Evolutionary conservation across 2,329 filamentous ascomycete genomes (phyloP).

Genomic region (Fusarium tjaetaba): DNA sequence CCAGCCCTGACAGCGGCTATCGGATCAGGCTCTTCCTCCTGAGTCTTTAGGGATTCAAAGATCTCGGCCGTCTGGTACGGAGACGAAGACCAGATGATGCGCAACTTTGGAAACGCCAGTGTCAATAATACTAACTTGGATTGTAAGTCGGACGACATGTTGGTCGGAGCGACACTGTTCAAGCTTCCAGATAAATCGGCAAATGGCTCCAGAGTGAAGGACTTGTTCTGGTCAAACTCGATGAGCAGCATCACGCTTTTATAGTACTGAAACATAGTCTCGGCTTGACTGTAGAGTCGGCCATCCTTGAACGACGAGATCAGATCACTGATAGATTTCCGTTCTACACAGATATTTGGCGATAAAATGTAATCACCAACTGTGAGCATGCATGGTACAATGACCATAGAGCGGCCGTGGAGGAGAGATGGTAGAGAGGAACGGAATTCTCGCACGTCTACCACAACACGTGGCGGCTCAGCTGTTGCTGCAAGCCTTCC

Average conservation of each 20-base stretch:
- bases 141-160: conserved; percentile 78
- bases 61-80: conserved; percentile 98
- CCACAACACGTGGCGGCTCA: conserved; percentile 87
- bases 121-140: conserved; percentile 92
- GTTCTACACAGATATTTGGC: conserved; percentile 90
- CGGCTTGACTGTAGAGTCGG: conserved; percentile 88
- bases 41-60: conserved; percentile 91
- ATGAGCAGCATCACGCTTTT: conserved; percentile 90
- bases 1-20: conserved; percentile 86
- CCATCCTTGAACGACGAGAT: conserved; percentile 93
- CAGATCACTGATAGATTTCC: conserved; percentile 91
- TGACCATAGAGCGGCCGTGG: conserved; percentile 86
- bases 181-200: conserved; percentile 72
- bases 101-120: conserved; percentile 87
- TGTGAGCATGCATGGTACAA: conserved; percentile 94
- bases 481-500: conserved; percentile 85
- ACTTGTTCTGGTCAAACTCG: conserved; percentile 97
- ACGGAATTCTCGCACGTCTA: conserved; percentile 95
- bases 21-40: conserved; percentile 90
- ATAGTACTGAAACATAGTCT: conserved; percentile 96
- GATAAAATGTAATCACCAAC: conserved; percentile 97
- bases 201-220: conserved; percentile 90
- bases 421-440: conserved; percentile 91
- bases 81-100: conserved; percentile 92
- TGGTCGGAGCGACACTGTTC: conserved; percentile 69